Evolutionary conservation across 1,139 yeast genomes (phyloP).

Genomic region (Sugiyamaella xylanicola): DNA sequence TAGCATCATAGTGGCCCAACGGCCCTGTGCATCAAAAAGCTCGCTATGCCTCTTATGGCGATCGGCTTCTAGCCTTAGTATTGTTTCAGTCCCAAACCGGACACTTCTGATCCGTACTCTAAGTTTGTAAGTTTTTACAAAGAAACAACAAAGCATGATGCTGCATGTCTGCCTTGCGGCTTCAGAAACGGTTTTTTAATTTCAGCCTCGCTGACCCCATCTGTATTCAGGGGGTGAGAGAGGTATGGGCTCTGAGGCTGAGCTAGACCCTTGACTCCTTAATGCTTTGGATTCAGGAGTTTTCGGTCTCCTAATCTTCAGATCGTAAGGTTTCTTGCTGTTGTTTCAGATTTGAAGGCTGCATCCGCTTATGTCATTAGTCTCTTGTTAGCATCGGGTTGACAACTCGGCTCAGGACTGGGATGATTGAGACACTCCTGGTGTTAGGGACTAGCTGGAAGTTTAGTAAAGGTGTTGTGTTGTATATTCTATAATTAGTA

Average conservation of each 20-base stretch:
- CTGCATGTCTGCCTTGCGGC: neutral
- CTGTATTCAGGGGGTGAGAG: neutral
- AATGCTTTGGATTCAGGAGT: too few relatives aligned
- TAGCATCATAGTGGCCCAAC: neutral
- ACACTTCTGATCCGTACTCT: neutral
- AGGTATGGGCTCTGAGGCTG: neutral
- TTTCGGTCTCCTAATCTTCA: too few relatives aligned
- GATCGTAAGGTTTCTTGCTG: too few relatives aligned
- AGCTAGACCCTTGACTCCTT: too few relatives aligned
- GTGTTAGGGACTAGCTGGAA: too few relatives aligned
- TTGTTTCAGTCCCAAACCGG: neutral
- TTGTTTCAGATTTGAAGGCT: too few relatives aligned
- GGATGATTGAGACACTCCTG: too few relatives aligned
- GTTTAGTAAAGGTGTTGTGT: too few relatives aligned
- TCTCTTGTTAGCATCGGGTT: too few relatives aligned
- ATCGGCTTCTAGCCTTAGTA: neutral
- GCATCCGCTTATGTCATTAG: too few relatives aligned
- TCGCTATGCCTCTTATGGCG: neutral
- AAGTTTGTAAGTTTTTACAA: slow-evolving; percentile 6
- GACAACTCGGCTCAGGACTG: too few relatives aligned
- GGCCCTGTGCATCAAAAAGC: neutral
- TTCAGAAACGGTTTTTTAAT: neutral
- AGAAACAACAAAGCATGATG: slow-evolving; percentile 4
- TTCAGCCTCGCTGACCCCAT: neutral
- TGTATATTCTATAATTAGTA: too few relatives aligned